These are phyloP conservation scores for Fusarium avenaceum DNA, from an alignment of 2,329 filamentous ascomycete genomes.

Conservation along the genomic window DNA sequence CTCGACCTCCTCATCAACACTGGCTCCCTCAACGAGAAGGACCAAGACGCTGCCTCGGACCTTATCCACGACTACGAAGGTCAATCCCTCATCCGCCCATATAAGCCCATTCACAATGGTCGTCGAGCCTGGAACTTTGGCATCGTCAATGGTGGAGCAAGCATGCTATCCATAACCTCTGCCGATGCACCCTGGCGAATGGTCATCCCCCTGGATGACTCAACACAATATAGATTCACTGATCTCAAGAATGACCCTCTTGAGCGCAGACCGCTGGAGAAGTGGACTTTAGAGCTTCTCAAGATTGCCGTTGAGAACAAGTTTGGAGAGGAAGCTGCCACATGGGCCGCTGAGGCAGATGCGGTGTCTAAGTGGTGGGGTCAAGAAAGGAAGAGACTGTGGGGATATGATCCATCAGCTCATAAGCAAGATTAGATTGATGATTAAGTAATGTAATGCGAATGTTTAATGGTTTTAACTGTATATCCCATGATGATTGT, in stretches of 20 bases:
- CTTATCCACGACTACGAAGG: slow-evolving; percentile 54
- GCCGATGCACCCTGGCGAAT: slow-evolving; percentile 52
- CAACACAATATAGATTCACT: slow-evolving; percentile 54
- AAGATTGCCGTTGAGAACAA: slow-evolving; percentile 42
- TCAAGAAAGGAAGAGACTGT: slow-evolving; percentile 43
- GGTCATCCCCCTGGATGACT: slow-evolving; percentile 52
- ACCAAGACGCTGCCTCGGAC: slow-evolving; percentile 46
- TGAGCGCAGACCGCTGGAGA: slow-evolving; percentile 48
- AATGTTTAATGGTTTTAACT: slow-evolving; percentile 28
- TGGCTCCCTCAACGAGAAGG: slow-evolving; percentile 49
- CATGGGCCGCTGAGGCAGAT: slow-evolving; percentile 49
- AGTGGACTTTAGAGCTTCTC: slow-evolving; percentile 46
- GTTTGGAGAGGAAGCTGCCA: slow-evolving; percentile 38
- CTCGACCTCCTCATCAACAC: slow-evolving; percentile 54
- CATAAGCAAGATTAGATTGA: slow-evolving; percentile 19
- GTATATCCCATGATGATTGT: neutral
- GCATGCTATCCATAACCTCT: slow-evolving; percentile 52
- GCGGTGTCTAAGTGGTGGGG: slow-evolving; percentile 43
- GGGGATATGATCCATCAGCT: slow-evolving; percentile 36
- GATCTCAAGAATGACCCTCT: slow-evolving; percentile 49
- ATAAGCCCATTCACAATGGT: slow-evolving; percentile 44
- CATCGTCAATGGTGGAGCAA: slow-evolving; percentile 53
- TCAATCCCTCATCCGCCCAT: slow-evolving; percentile 52
- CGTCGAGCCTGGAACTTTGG: slow-evolving; percentile 54
- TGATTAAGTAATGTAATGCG: slow-evolving; percentile 19